phyloP scores from a whole-genome alignment of 163 green algal genomes.

The Prototheca wickerhamii region DNA sequence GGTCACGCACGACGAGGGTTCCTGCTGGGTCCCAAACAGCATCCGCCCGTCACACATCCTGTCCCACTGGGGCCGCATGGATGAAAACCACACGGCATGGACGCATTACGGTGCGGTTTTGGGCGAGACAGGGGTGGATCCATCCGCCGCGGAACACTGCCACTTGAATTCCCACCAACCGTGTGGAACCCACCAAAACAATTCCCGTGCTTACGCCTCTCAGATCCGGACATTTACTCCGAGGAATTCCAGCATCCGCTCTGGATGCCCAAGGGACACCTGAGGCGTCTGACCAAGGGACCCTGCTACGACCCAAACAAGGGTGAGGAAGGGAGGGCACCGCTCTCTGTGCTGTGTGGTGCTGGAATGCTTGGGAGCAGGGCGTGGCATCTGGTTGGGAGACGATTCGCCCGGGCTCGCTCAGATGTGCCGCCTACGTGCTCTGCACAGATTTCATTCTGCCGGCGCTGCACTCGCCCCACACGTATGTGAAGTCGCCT shows the following conservation, averaged over 20 bases:
- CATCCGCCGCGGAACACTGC: background rate
- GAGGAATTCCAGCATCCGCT: background rate
- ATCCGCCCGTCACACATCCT: constrained; percentile 7
- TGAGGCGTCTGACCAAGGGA: background rate
- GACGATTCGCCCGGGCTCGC: too few relatives aligned
- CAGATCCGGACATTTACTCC: background rate
- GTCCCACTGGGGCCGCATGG: constrained; percentile 12
- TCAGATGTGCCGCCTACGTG: background rate
- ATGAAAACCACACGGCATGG: background rate
- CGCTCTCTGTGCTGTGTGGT: too few relatives aligned
- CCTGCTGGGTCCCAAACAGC: constrained; percentile 7
- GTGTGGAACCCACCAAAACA: constrained; percentile 3
- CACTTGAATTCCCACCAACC: background rate
- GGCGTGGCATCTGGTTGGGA: too few relatives aligned
- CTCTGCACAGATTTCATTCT: constrained; percentile 3
- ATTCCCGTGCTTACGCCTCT: too few relatives aligned
- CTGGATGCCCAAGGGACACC: background rate
- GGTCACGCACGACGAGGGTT: constrained; percentile 16
- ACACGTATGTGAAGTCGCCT: too few relatives aligned
- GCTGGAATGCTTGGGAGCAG: too few relatives aligned
- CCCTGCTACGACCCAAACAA: constrained; percentile 6
- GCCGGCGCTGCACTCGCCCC: background rate
- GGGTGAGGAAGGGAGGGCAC: too few relatives aligned
- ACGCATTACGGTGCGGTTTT: background rate
- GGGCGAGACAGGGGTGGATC: too few relatives aligned